These are phyloP conservation scores for Achaetomiella virescens DNA, from an alignment of 495 filamentous ascomycete species.

Conservation along the genomic window DNA sequence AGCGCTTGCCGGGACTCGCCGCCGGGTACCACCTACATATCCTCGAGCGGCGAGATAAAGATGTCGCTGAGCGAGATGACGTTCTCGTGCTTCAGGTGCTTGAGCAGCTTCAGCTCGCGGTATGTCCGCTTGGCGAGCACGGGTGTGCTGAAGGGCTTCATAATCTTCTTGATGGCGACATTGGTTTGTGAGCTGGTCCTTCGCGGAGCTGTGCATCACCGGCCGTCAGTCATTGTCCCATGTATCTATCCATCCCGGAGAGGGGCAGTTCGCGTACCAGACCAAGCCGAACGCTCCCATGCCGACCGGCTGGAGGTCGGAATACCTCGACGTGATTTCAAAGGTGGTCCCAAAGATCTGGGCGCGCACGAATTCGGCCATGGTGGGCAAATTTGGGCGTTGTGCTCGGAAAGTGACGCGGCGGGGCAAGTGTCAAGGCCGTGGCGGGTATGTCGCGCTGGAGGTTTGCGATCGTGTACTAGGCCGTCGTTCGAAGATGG, in stretches of 20 bases:
- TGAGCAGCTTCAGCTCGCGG: conserved; percentile 92
- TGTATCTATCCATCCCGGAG: neutral
- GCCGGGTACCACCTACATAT: conserved; percentile 62
- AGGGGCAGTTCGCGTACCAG: conserved; percentile 56
- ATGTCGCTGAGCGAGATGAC: conserved; percentile 98
- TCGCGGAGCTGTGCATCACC: conserved; percentile 66
- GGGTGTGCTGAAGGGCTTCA: conserved; percentile 99
- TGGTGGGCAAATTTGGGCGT: conserved; percentile 33
- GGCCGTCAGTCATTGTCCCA: neutral
- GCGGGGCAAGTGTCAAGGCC: conserved; percentile 5
- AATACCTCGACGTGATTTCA: conserved; percentile 98
- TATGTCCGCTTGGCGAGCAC: conserved; percentile 96
- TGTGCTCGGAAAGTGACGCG: neutral
- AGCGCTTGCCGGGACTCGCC: conserved; percentile 11
- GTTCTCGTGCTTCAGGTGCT: conserved; percentile 96
- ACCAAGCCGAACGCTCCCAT: conserved; percentile 99
- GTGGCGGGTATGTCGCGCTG: neutral
- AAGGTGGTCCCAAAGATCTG: conserved; percentile 99
- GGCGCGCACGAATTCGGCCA: conserved; percentile 98
- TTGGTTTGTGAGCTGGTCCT: conserved; percentile 94
- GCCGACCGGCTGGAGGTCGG: conserved; percentile 94
- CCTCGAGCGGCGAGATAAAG: conserved; percentile 97
- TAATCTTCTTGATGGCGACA: conserved; percentile 99
- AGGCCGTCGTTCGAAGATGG: too few species aligned
- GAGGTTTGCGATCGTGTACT: neutral